A percentile compares a stretch with the other conserved stretches of the same genome.
Conservation (phyloP, 73 alveolate genomes). For the Stentor roeselii region DNA sequence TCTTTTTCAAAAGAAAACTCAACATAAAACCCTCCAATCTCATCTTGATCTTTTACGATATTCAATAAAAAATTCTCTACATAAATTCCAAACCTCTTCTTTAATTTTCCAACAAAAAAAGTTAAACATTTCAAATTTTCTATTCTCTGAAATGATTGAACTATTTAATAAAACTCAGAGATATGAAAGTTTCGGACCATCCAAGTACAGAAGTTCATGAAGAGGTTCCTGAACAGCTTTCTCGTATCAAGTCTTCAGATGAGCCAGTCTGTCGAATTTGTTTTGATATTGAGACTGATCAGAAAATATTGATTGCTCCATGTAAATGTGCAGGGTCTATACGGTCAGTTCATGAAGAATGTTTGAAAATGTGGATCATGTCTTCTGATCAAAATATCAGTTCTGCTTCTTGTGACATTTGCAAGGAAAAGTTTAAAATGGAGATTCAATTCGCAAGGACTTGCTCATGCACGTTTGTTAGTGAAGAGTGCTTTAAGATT, state of each 20-base stretch:
- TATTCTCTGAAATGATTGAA: no score
- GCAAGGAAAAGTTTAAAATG: neutral
- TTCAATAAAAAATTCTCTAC: no score
- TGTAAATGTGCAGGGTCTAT: slow-evolving; percentile 84
- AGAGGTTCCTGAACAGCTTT: neutral
- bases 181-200: no score
- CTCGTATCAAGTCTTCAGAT: neutral
- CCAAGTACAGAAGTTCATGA: no score
- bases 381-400: neutral
- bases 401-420: neutral
- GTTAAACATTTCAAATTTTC: no score
- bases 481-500: neutral
- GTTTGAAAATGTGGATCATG: slow-evolving; percentile 65
- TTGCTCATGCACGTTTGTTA: neutral
- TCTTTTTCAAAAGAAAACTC: no score
- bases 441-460: neutral
- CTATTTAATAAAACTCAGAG: no score
- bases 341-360: slow-evolving; percentile 66
- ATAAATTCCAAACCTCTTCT: no score
- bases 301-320: slow-evolving; percentile 18
- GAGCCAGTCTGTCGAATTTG: slow-evolving; percentile 30
- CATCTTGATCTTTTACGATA: no score
- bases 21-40: no score
- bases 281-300: slow-evolving; percentile 19
- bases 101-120: no score